Percentiles rank a stretch among this genome's conserved stretches.
Conservation (phyloP, 305 asterid species). For the Coffea humblotiana region DNA sequence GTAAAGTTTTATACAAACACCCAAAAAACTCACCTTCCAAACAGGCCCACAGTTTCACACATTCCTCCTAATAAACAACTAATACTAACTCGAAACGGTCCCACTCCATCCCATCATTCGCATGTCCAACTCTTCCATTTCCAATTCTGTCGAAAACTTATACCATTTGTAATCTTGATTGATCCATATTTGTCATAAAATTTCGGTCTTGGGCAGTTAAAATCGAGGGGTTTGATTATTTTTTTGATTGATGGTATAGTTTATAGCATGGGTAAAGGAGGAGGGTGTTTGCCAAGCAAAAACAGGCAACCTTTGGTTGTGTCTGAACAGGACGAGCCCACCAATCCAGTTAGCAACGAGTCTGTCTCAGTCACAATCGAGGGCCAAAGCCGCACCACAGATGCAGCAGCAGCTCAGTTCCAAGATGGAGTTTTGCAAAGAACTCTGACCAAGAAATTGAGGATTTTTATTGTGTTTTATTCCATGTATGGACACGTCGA, state of each 20-base stretch:
- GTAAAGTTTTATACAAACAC: too few species aligned
- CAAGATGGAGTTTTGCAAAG: conserved; percentile 16
- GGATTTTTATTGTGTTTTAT: conserved; percentile 68
- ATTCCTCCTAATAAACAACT: not conserved
- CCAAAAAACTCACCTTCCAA: too few species aligned
- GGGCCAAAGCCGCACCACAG: conserved; percentile 24
- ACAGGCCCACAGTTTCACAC: not conserved
- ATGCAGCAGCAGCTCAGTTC: conserved; percentile 8
- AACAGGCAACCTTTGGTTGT: conserved; percentile 29
- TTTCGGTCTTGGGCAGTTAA: not conserved
- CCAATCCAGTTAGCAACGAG: conserved; percentile 21
- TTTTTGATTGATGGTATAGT: conserved; percentile 16
- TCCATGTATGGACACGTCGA: conserved; percentile 96
- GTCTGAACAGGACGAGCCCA: conserved; percentile 26
- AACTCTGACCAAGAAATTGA: conserved; percentile 31
- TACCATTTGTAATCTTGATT: not conserved
- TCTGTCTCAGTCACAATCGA: conserved; percentile 26
- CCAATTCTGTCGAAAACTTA: not conserved
- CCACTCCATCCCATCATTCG: not conserved
- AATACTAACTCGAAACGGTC: not conserved
- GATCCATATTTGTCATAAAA: not conserved
- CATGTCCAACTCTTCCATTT: not conserved
- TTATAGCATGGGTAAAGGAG: conserved; percentile 63
- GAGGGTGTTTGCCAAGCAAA: conserved; percentile 63
- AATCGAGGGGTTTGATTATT: too few species aligned